Percentiles rank a stretch among this genome's conserved stretches.
phyloP scores from a whole-genome alignment of 805 yeast genomes.

The Kurtzmaniella cleridarum region DNA sequence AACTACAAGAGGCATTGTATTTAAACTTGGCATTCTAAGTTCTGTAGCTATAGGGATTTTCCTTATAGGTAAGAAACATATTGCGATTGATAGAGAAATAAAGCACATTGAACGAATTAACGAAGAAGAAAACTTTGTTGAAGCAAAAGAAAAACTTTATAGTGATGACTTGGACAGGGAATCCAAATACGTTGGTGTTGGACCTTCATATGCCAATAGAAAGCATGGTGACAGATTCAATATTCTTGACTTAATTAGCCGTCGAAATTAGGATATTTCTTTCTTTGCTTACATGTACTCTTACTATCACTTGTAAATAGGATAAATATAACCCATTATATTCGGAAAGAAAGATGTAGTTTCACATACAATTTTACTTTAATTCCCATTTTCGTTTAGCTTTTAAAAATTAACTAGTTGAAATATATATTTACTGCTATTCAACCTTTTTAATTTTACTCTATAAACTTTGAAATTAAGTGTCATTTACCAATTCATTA shows the following conservation, averaged over 20 bases:
- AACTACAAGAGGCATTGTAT: constrained; percentile 30
- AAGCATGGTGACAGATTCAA: constrained; percentile 50
- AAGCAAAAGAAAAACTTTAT: constrained; percentile 24
- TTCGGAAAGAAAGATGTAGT: too few relatives aligned
- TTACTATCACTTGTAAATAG: too few relatives aligned
- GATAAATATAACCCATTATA: too few relatives aligned
- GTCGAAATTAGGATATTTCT: constrained; percentile 2
- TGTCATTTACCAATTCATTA: constrained; percentile 21
- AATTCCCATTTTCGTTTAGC: too few relatives aligned
- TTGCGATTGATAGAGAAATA: constrained; percentile 26
- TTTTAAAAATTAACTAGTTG: constrained; percentile 4
- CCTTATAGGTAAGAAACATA: constrained; percentile 31
- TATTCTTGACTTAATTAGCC: constrained; percentile 21
- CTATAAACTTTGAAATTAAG: neutral
- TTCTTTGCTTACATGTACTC: too few relatives aligned
- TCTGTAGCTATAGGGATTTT: constrained; percentile 27
- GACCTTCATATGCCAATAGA: constrained; percentile 53
- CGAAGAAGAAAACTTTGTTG: constrained; percentile 17
- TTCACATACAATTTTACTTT: too few relatives aligned
- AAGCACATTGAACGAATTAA: constrained; percentile 28
- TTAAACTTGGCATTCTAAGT: constrained; percentile 28
- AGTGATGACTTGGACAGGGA: constrained; percentile 40
- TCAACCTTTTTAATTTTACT: neutral
- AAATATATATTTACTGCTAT: neutral
- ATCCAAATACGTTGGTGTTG: constrained; percentile 65